These are phyloP conservation scores for Diutina rugosa DNA, from an alignment of 1,139 yeast genomes.

Conservation along the genomic window DNA sequence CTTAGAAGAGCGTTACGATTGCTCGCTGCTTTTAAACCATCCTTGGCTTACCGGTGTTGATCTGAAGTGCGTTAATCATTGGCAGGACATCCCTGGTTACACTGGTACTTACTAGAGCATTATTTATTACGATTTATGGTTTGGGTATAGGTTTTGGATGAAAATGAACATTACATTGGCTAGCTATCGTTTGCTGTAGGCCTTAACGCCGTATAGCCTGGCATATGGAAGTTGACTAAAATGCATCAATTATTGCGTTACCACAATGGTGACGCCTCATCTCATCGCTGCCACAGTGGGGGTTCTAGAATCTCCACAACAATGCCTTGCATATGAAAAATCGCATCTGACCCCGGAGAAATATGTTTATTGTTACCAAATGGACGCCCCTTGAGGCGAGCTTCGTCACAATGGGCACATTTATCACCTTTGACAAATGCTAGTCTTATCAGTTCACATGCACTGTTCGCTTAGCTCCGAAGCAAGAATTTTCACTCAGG, in stretches of 20 bases:
- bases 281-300: not conserved
- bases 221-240: not conserved
- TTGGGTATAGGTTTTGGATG: not conserved
- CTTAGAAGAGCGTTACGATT: conserved; percentile 7
- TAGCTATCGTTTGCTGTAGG: not conserved
- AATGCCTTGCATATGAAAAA: not conserved
- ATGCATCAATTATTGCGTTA: not conserved
- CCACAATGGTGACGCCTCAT: not conserved
- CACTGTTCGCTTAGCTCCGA: not conserved
- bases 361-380: not conserved
- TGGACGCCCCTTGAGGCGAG: not conserved
- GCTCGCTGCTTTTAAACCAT: conserved; percentile 8
- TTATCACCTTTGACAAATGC: too few relatives aligned
- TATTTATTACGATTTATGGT: not conserved
- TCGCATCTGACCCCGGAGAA: not conserved
- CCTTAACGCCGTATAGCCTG: not conserved
- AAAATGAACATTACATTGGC: not conserved
- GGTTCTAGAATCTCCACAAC: not conserved
- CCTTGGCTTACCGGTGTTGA: conserved; percentile 6
- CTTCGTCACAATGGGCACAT: too few relatives aligned
- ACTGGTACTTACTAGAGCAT: not conserved
- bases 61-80: not conserved
- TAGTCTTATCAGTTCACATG: not conserved
- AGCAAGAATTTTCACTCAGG: not conserved
- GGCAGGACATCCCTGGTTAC: conserved; percentile 1